phyloP scores from a whole-genome alignment of 768 basidiomycete species.

The Boletus tomentosulus region DNA sequence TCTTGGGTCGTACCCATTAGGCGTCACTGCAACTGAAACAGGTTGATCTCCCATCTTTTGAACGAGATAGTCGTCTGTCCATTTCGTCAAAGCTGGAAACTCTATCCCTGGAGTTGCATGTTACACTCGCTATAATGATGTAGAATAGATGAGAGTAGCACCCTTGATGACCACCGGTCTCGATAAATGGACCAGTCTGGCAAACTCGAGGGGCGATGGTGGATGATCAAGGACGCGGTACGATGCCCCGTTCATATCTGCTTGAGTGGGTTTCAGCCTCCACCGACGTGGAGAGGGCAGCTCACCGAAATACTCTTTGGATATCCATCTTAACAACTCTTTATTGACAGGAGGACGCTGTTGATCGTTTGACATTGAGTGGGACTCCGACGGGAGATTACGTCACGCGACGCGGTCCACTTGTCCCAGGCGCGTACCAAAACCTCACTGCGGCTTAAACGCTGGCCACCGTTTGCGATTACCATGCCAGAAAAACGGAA shows the following conservation, averaged over 20 bases:
- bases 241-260: conserved; percentile 58
- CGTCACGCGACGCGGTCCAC: conserved; percentile 24
- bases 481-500: conserved; percentile 26
- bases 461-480: neutral
- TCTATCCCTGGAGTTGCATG: conserved; percentile 39
- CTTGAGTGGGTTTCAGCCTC: neutral
- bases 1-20: conserved; percentile 60
- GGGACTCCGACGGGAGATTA: too few species aligned
- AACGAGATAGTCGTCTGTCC: conserved; percentile 64
- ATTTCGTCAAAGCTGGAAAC: conserved; percentile 46
- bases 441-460: neutral
- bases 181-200: conserved; percentile 60
- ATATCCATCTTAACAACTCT: conserved; percentile 33
- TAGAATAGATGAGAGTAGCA: conserved; percentile 16
- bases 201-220: conserved; percentile 68
- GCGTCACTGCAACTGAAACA: conserved; percentile 78
- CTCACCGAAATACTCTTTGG: conserved; percentile 35
- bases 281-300: neutral
- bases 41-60: conserved; percentile 46
- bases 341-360: conserved; percentile 7
- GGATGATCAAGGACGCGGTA: conserved; percentile 48
- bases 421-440: neutral
- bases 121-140: neutral
- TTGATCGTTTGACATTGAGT: conserved; percentile 5
- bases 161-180: conserved; percentile 76